Percentiles rank a stretch among this genome's conserved stretches.
Conservation (phyloP, 2,329 filamentous ascomycete genomes). For the Penicillium psychrosexuale region DNA sequence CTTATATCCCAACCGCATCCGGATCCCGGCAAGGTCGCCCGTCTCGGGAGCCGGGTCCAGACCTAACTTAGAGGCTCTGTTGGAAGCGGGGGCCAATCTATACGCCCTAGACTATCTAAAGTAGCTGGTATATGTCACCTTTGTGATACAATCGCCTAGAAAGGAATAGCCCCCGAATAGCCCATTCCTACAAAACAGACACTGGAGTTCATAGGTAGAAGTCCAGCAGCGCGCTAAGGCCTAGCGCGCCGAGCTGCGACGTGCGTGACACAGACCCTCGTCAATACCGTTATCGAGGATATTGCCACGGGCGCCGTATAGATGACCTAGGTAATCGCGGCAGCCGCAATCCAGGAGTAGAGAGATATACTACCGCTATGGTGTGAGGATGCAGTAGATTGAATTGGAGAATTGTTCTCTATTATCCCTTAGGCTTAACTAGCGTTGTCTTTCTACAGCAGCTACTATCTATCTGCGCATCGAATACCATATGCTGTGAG, state of each 20-base stretch:
- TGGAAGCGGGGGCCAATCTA: not conserved
- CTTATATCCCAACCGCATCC: too few relatives aligned
- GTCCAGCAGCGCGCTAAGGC: not conserved
- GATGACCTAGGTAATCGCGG: constrained; percentile 69
- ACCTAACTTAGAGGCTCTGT: not conserved
- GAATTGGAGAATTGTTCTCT: not conserved
- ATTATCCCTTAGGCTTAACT: too few relatives aligned
- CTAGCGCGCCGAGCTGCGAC: constrained; percentile 61
- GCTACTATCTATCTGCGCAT: not conserved
- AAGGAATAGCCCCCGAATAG: not conserved
- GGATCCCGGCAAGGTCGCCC: not conserved
- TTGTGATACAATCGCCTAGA: not conserved
- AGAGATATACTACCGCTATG: not conserved
- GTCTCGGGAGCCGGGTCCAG: not conserved
- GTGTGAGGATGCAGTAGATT: not conserved
- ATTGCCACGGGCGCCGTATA: constrained; percentile 71
- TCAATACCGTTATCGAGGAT: constrained; percentile 64
- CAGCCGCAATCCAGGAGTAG: constrained; percentile 66
- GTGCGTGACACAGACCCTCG: constrained; percentile 65
- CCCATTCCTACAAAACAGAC: not conserved
- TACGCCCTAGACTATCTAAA: not conserved
- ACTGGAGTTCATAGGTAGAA: not conserved
- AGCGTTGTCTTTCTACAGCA: not conserved
- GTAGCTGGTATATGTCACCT: not conserved
- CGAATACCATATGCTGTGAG: not conserved